Evolutionary conservation across 176 grass and related monocot species (phyloP).

Genomic region (Triticum aestivum): IWGSC_CS_RefSeq_v2.1 NC_057799.1:646081740-646082239

Average conservation of each 20-base stretch:
- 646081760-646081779: not conserved
- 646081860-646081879: not conserved
- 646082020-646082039: not conserved
- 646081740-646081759: not conserved
- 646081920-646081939: not conserved
- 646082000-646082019: not conserved
- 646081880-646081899: not conserved
- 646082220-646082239: too few species aligned
- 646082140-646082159: not conserved
- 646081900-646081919: not conserved
- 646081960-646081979: not conserved
- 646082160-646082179: too few species aligned
- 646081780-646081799: not conserved
- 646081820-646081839: not conserved
- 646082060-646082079: not conserved
- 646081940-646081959: not conserved
- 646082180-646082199: too few species aligned
- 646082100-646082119: not conserved
- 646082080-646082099: not conserved
- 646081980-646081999: not conserved
- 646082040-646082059: not conserved
- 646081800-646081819: too few species aligned
- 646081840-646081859: not conserved
- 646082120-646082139: not conserved
- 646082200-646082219: too few species aligned